Evolutionary conservation across 345 rosid genomes (phyloP), one percentile per base, ranked within the genome.

Genomic region (Sisymbrium altissimum): DNA sequence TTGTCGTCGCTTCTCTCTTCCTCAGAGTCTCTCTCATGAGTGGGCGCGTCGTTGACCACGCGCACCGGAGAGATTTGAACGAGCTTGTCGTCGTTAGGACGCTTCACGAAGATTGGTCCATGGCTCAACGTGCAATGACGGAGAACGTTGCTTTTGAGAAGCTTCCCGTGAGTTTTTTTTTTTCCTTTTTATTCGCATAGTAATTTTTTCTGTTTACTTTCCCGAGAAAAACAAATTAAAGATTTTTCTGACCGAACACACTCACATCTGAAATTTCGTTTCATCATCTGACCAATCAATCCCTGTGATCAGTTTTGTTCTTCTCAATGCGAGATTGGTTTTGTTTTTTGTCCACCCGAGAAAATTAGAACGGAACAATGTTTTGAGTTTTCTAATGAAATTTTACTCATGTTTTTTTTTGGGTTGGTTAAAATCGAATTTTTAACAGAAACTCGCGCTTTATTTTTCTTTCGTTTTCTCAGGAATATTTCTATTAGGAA

Each of bases 1-100:
- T 90, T 83, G 86, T 74, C 55, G 88, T 90, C n/a, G 45, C 83
- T 57, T 87, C 97, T 12, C 79, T 84, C 12, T 87, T 95, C 50
- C 36, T 86, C 6, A 87, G 81, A 71, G 84, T 82, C 0, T 84
- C 89, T 75, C 49, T 83, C 40, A 76, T 87, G 76, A 60, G 79
- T 66, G 71, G 72, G 71, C 72, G 83, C 30, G 82, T 75, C 9
- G 84, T 80, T 70, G 74, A 71, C 50, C 41, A 64, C 21, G 80
- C 69, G 1, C 72, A 71, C 13, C 41, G 72, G 19, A 66, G 73
- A 14, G 78, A 74, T 36, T 59, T 79, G 5, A 84, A 81, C 19
- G 87, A 87, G 14, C 52, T 81, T 4, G 52, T 88, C 59, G 68
- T 83, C 12, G 57, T 86, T 13, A 81, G 81, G 54, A 64, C 86